Evolutionary conservation across 192 early-diverging fungal genomes (phyloP), one percentile per base, ranked within the genome.

Genomic region (Backusella australiensis): DNA sequence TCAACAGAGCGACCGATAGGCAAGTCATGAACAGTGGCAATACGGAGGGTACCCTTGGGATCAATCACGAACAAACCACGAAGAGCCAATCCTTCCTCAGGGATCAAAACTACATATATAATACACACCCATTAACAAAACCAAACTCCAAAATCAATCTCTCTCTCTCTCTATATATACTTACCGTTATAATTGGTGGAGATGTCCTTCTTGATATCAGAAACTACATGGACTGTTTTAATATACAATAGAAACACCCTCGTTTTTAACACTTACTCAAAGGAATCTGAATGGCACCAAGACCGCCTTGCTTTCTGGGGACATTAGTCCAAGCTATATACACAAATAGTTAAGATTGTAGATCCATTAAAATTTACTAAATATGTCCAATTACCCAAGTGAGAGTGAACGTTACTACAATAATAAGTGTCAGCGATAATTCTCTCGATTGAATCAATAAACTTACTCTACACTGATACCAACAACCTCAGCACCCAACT

Each of bases 271-370:
- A 3, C 23, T 46, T 71, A 71, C 70, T 44, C 17, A 75, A 56
- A 63, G 97, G 97, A 87, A 97, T 95, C 75, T 94, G 89, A 89
- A 98, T 91, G 71, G 88, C 86, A 71, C 97, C 97, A 38, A 98
- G 87, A 85, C 97, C 96, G 81, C 97, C 97, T 81, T 96, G 84
- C 86, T 93, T 94, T 76, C 90, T 86, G 79, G 93, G 85, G 75
- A 89, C 89, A 87, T 94, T 90, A 68, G 87, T 88, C 96, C 96
- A 98, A 83, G 94, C 94, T 79, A 94, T 86, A 89, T 95, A 93
- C 68, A 89, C 15, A 44, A 88, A 90, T 89, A 94, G 32, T 32
- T 32, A 75, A 91, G 87, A 19, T 23, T 53, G 85, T 92, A 21
- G 15, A 21, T 21, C 11, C 23, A 52, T 42, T 59, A 56, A 42